Evolutionary conservation across 352 stramenopile species (phyloP).

Genomic region (Pythium plurisporium): DNA sequence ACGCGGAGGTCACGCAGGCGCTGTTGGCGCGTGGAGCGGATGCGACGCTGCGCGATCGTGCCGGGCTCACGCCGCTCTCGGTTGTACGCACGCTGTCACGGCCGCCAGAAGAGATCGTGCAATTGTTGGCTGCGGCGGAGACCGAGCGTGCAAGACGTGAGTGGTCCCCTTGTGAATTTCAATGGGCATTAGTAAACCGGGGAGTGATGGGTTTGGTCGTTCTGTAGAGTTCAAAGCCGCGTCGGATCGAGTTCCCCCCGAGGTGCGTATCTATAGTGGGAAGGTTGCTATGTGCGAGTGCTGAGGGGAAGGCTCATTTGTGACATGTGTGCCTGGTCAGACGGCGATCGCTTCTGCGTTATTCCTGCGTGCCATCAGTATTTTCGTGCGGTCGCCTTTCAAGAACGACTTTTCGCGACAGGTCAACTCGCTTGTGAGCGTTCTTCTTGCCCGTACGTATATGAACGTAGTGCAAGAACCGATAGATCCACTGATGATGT

Average conservation of each 20-base stretch:
- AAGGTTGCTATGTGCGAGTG: too few species aligned
- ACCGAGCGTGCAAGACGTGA: constrained; percentile 3
- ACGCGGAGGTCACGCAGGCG: constrained; percentile 47
- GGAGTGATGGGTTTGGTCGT: background rate
- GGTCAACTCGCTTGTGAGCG: background rate
- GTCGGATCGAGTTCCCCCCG: constrained; percentile 3
- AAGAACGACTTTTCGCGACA: constrained; percentile 7
- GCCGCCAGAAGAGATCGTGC: constrained; percentile 58
- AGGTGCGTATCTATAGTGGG: background rate
- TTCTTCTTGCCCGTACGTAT: constrained; percentile 6
- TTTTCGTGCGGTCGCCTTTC: constrained; percentile 7
- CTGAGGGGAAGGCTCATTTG: background rate
- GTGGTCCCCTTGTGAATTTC: background rate
- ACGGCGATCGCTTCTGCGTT: constrained; percentile 18
- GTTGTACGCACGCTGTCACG: constrained; percentile 61
- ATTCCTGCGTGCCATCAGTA: constrained; percentile 12
- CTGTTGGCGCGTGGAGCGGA: constrained; percentile 53
- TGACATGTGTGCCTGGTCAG: constrained; percentile 1
- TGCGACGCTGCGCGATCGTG: constrained; percentile 41
- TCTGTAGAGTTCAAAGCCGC: background rate
- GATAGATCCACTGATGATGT: too few species aligned
- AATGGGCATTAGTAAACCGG: too few species aligned
- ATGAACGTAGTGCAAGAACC: too few species aligned
- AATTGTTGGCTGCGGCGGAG: constrained; percentile 49
- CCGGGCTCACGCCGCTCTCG: constrained; percentile 61